Percentiles rank a stretch among this genome's conserved stretches.
Conservation (phyloP, 2,329 filamentous ascomycete genomes). For the Aspergillus arachidicola region DNA sequence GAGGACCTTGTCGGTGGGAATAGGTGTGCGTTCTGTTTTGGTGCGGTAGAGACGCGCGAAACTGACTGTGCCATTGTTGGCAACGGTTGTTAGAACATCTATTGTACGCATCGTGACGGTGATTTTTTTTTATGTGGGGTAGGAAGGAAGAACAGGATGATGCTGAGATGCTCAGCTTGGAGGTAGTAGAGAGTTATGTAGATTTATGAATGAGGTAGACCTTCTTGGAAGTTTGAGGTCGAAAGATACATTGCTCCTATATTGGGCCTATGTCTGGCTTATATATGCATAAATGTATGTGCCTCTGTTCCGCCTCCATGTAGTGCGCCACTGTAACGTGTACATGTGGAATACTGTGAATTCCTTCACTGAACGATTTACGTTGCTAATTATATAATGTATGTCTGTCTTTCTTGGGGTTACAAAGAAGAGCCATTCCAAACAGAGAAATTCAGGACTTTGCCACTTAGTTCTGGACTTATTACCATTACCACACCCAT, state of each 20-base stretch:
- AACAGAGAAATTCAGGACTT: too few species aligned
- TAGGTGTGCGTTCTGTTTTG: background rate
- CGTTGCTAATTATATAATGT: background rate
- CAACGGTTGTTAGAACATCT: background rate
- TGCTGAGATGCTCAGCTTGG: background rate
- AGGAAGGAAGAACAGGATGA: background rate
- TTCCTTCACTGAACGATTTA: background rate
- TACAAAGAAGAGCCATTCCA: background rate
- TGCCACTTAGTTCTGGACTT: too few species aligned
- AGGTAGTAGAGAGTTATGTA: background rate
- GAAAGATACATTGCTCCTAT: background rate
- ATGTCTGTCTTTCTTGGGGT: background rate
- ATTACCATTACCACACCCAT: background rate
- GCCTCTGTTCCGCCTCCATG: background rate
- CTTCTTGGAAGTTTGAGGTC: background rate
- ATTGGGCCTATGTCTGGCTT: background rate
- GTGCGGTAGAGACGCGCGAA: background rate
- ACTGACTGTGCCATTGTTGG: background rate
- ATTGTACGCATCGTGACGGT: background rate
- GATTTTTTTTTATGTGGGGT: background rate
- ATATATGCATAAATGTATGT: background rate
- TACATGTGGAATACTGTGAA: background rate
- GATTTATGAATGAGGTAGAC: background rate
- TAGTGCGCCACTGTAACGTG: background rate
- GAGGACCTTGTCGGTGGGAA: background rate